Evolutionary conservation across 2,329 filamentous ascomycete species (phyloP).

Genomic region (Phaeosphaeriaceae sp.): DNA sequence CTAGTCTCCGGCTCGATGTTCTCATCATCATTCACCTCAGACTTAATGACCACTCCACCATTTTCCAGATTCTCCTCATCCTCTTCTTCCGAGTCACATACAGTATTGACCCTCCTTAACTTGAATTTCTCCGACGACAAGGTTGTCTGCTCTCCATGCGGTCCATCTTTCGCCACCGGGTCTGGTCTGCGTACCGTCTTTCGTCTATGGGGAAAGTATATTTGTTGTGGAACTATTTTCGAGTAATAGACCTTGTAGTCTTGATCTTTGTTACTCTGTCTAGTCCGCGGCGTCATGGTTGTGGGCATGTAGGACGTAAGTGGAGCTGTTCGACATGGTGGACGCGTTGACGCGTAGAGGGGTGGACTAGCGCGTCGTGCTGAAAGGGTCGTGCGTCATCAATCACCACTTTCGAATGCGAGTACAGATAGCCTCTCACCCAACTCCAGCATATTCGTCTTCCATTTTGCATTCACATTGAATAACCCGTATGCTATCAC

Average conservation of each 20-base stretch:
- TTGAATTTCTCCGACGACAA: slow-evolving; percentile 40
- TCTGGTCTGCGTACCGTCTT: slow-evolving; percentile 37
- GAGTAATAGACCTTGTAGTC: slow-evolving; percentile 40
- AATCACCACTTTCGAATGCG: background rate
- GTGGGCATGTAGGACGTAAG: background rate
- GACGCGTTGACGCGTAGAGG: slow-evolving; percentile 35
- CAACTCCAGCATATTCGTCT: background rate
- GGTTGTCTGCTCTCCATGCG: slow-evolving; percentile 33
- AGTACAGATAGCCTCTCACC: background rate
- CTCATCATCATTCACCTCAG: background rate
- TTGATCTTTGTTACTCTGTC: slow-evolving; percentile 32
- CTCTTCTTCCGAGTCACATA: slow-evolving; percentile 23
- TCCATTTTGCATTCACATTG: background rate
- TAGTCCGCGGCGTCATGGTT: slow-evolving; percentile 37
- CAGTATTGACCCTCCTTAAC: slow-evolving; percentile 9
- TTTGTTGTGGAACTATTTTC: slow-evolving; percentile 39
- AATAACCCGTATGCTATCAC: too few relatives aligned
- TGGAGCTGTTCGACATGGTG: background rate
- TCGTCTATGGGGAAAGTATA: slow-evolving; percentile 34
- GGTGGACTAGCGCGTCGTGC: slow-evolving; percentile 17
- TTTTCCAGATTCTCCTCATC: slow-evolving; percentile 14
- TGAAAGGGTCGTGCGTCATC: slow-evolving; percentile 10
- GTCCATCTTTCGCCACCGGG: slow-evolving; percentile 16
- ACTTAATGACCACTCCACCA: slow-evolving; percentile 1
- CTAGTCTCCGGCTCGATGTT: background rate